phyloP scores from a whole-genome alignment of 2,329 filamentous ascomycete genomes.

The Ceratocystis lukuohia region DNA sequence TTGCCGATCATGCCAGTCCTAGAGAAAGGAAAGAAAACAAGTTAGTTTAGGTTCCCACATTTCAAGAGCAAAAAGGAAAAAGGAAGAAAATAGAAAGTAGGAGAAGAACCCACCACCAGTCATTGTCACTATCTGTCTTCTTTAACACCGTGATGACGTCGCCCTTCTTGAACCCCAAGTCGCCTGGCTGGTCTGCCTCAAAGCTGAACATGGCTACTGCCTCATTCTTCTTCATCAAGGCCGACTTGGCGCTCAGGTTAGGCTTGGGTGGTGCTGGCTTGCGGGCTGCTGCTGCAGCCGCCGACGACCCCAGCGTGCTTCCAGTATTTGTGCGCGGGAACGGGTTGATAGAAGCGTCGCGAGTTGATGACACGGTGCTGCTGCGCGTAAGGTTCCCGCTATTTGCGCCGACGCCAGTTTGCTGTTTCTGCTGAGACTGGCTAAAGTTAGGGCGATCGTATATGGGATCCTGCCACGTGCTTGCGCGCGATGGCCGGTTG shows the following conservation, averaged over 20 bases:
- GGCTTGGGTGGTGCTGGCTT: constrained; percentile 84
- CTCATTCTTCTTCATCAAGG: constrained; percentile 54
- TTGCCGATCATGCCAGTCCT: constrained; percentile 82
- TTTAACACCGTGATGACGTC: constrained; percentile 92
- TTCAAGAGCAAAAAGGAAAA: not conserved
- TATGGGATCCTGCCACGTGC: constrained; percentile 62
- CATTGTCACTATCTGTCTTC: constrained; percentile 82
- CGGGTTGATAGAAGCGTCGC: constrained; percentile 11
- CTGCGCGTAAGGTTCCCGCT: constrained; percentile 29
- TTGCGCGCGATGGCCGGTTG: constrained; percentile 46
- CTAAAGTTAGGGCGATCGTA: constrained; percentile 40
- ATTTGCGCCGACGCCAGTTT: not conserved
- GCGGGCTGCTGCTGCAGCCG: constrained; percentile 36
- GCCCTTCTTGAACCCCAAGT: constrained; percentile 92
- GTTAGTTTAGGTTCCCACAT: constrained; percentile 17
- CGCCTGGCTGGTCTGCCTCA: constrained; percentile 82
- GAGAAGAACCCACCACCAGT: constrained; percentile 64
- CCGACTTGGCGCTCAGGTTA: constrained; percentile 52
- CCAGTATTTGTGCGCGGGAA: constrained; percentile 16
- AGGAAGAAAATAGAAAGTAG: not conserved
- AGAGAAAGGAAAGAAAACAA: constrained; percentile 3
- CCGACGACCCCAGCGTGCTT: constrained; percentile 6
- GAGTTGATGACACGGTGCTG: constrained; percentile 35
- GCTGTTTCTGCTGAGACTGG: not conserved
- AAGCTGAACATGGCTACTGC: constrained; percentile 88